phyloP scores from a whole-genome alignment of 1,284 basidiomycete species.

The Lentinula novae-zelandiae region DNA sequence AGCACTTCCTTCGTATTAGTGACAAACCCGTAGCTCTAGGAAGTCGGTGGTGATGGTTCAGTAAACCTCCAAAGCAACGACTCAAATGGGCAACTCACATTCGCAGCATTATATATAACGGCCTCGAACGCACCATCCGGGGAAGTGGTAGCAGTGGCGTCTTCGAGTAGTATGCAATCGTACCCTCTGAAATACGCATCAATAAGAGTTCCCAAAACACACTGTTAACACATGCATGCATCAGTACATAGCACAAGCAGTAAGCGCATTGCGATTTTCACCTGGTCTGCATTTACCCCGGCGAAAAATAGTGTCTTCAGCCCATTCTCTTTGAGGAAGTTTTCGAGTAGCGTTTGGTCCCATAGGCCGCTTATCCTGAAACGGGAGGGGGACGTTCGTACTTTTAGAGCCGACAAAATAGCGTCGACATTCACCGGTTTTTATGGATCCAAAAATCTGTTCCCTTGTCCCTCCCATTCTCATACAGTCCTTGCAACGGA shows the following conservation, averaged over 20 bases:
- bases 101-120: slow-evolving; percentile 51
- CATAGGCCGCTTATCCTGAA: slow-evolving; percentile 64
- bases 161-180: slow-evolving; percentile 54
- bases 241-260: no score
- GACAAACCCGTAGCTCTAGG: slow-evolving; percentile 57
- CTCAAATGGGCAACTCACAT: slow-evolving; percentile 33
- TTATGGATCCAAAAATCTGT: slow-evolving; percentile 73
- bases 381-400: neutral
- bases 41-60: neutral
- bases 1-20: slow-evolving; percentile 44
- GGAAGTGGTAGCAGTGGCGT: slow-evolving; percentile 59
- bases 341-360: slow-evolving; percentile 57
- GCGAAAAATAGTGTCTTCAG: slow-evolving; percentile 60
- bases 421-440: slow-evolving; percentile 46
- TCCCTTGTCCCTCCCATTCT: slow-evolving; percentile 46
- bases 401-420: no score
- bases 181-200: slow-evolving; percentile 66
- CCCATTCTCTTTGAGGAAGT: slow-evolving; percentile 60
- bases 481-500: slow-evolving; percentile 52
- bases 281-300: slow-evolving; percentile 70
- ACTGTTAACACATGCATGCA: slow-evolving; percentile 30
- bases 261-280: neutral
- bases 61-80: neutral
- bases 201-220: slow-evolving; percentile 60
- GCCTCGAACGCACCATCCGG: slow-evolving; percentile 58